phyloP scores from a whole-genome alignment of 2,329 filamentous ascomycete species.

The Scedosporium apiospermum region DNA sequence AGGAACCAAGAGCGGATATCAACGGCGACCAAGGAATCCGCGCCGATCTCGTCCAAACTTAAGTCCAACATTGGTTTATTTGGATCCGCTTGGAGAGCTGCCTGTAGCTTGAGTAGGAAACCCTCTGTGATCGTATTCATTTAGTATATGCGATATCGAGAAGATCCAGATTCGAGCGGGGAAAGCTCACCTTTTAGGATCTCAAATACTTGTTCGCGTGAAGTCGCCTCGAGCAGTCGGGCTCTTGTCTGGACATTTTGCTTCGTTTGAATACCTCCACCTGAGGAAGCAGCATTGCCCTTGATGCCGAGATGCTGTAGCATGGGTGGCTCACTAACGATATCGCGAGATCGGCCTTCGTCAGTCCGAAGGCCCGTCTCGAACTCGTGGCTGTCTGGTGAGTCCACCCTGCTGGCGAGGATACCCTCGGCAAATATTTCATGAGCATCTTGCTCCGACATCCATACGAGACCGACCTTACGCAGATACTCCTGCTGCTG shows the following conservation, averaged over 20 bases:
- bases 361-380: constrained; percentile 5
- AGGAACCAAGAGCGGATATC: constrained; percentile 37
- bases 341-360: background rate
- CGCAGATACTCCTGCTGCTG: constrained; percentile 9
- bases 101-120: background rate
- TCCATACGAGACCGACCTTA: constrained; percentile 9
- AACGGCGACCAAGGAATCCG: constrained; percentile 22
- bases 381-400: constrained; percentile 3
- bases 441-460: constrained; percentile 21
- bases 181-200: background rate
- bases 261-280: background rate
- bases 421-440: constrained; percentile 21
- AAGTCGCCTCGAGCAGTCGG: background rate
- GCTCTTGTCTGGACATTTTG: background rate
- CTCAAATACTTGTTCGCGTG: background rate
- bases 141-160: background rate
- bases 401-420: constrained; percentile 11
- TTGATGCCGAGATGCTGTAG: background rate
- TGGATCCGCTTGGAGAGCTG: background rate
- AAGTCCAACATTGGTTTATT: constrained; percentile 2
- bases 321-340: background rate
- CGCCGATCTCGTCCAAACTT: constrained; percentile 14
- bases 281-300: background rate
- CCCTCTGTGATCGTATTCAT: background rate
- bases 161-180: background rate